phyloP scores from a whole-genome alignment of 805 yeast genomes.

The Metschnikowia chrysomelidarum region DNA sequence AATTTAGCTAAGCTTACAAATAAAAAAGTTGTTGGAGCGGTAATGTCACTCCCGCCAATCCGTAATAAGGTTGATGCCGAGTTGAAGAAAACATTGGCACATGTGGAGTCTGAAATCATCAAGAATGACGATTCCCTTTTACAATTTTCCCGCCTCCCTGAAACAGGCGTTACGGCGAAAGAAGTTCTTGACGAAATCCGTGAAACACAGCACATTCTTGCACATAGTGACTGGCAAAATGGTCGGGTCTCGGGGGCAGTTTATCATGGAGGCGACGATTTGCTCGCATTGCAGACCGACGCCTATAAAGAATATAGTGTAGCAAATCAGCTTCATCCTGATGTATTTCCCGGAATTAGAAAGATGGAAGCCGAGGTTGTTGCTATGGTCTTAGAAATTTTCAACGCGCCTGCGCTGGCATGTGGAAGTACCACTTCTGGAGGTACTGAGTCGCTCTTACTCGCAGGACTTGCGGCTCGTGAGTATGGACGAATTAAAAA shows the following conservation, averaged over 20 bases:
- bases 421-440: slow-evolving; percentile 87
- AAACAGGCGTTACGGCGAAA: slow-evolving; percentile 49
- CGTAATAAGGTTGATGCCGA: slow-evolving; percentile 59
- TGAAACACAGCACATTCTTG: slow-evolving; percentile 41
- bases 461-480: slow-evolving; percentile 87
- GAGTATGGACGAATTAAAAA: slow-evolving; percentile 59
- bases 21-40: slow-evolving; percentile 11
- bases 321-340: slow-evolving; percentile 95
- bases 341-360: slow-evolving; percentile 92
- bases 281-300: slow-evolving; percentile 67
- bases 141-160: slow-evolving; percentile 56
- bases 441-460: slow-evolving; percentile 88
- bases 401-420: slow-evolving; percentile 64
- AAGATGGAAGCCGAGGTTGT: slow-evolving; percentile 97
- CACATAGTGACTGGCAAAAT: slow-evolving; percentile 75
- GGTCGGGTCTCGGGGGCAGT: slow-evolving; percentile 95
- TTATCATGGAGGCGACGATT: slow-evolving; percentile 88
- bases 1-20: not conserved
- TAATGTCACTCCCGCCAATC: slow-evolving; percentile 49
- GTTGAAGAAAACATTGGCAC: slow-evolving; percentile 43
- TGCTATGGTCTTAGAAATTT: slow-evolving; percentile 78
- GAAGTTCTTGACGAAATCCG: slow-evolving; percentile 53
- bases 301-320: slow-evolving; percentile 79
- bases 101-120: slow-evolving; percentile 59
- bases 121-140: slow-evolving; percentile 46